Evolutionary conservation across 1,284 basidiomycete genomes (phyloP), one percentile per base, ranked within the genome.

Genomic region (Sanghuangporus weigelae): DNA sequence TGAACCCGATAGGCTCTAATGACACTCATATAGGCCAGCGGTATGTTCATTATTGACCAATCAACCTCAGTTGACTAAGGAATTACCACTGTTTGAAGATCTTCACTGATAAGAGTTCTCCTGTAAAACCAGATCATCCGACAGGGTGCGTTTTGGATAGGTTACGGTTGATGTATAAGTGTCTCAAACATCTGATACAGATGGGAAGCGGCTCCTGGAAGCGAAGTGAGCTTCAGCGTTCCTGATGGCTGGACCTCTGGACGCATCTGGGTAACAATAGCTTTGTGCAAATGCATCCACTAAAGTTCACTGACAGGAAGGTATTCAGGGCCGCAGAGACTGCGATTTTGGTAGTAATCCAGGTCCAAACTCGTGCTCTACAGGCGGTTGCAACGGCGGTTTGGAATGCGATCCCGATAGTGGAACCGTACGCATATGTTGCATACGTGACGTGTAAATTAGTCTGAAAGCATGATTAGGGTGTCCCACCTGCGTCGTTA

Each of bases 401-500:
- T 73, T 83, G 5, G 19, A 46, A 42, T 83, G 81, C 63, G 77
- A 78, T 68, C 63, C 71, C 3, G 64, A 23, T 36, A 46, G 36
- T 4, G 62, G 62, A 7, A 63, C 62, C 7, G 62, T 59, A 36
- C 31, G 63, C 14, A 8, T 1, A 36, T 2, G 11, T 14, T 21
- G 50, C 31, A 35, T 35, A 7, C 3, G 23, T 56, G 19, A 2
- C 12, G 2, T 26, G 2, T 5, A 21, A 10, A 42, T 42, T 11
- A 40, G 3, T 31, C 38, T 19, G 55, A 39, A 23, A 16, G 1
- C n/a, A 46, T 53, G 3, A 57, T 39, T 50, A 75, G 80, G 83
- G 85, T 66, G 80, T 85, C 10, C 84, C 85, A 40, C 85, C 85
- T 60, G 84, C 81, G 4, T 79, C 80, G 11, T 73, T 86, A 26